Percentiles rank a stretch among this genome's conserved stretches.
Evolutionary conservation across 306 rosid species (phyloP).

Genomic region (Cicer pinnatifidum): DNA sequence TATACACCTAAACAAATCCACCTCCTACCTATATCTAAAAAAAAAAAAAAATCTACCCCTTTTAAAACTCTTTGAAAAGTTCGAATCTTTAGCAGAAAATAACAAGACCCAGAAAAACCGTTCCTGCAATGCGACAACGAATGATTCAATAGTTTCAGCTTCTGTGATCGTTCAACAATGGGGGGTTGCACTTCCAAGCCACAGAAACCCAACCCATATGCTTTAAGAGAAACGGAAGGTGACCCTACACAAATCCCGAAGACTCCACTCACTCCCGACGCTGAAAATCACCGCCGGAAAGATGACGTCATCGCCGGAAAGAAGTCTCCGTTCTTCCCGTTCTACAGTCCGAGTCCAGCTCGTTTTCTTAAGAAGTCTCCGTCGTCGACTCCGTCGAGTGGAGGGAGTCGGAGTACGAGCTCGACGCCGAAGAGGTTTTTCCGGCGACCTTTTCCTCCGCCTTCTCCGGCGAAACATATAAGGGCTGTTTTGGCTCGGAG

Average conservation of each 20-base stretch:
- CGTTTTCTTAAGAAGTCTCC: slow-evolving; percentile 71
- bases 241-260: slow-evolving; percentile 60
- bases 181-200: slow-evolving; percentile 95
- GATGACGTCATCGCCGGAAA: slow-evolving; percentile 53
- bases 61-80: slow-evolving; percentile 28
- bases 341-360: slow-evolving; percentile 93
- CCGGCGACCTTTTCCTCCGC: slow-evolving; percentile 91
- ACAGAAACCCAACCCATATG: slow-evolving; percentile 71
- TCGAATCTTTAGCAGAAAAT: slow-evolving; percentile 44
- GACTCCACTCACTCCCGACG: slow-evolving; percentile 47
- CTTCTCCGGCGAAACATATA: slow-evolving; percentile 98
- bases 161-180: slow-evolving; percentile 56
- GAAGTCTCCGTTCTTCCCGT: slow-evolving; percentile 83
- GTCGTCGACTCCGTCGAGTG: slow-evolving; percentile 51
- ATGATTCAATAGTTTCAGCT: slow-evolving; percentile 41
- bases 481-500: slow-evolving; percentile 75
- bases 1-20: slow-evolving; percentile 44
- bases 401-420: slow-evolving; percentile 58
- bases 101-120: slow-evolving; percentile 36
- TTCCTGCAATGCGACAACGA: slow-evolving; percentile 40
- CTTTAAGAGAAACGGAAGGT: slow-evolving; percentile 50
- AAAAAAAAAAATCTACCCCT: background rate
- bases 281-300: slow-evolving; percentile 44
- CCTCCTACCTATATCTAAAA: background rate
- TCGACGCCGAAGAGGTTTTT: slow-evolving; percentile 90